phyloP scores from a whole-genome alignment of 2,329 filamentous ascomycete genomes.

The Pseudogymnoascus pannorum region DNA sequence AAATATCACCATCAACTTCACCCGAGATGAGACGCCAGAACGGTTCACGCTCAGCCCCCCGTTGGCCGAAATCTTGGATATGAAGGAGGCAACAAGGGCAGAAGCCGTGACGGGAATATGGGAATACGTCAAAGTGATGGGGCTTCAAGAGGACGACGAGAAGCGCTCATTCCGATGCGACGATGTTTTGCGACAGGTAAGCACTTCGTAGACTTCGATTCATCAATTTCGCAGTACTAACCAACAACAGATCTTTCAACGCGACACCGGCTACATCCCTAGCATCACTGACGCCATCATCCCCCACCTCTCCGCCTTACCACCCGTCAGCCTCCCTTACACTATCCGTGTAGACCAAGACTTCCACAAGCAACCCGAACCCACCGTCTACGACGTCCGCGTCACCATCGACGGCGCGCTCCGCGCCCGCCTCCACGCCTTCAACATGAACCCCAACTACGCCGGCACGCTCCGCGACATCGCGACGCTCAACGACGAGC shows the following conservation, averaged over 20 bases:
- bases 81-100: slow-evolving; percentile 76
- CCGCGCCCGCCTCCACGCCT: slow-evolving; percentile 54
- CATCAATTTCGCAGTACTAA: slow-evolving; percentile 9
- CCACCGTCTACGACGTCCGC: slow-evolving; percentile 84
- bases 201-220: slow-evolving; percentile 24
- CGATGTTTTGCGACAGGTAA: slow-evolving; percentile 67
- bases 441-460: slow-evolving; percentile 64
- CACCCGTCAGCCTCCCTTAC: slow-evolving; percentile 78
- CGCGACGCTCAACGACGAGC: slow-evolving; percentile 70
- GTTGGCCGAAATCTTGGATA: slow-evolving; percentile 78
- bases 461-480: slow-evolving; percentile 70
- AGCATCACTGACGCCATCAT: slow-evolving; percentile 74
- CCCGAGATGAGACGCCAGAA: slow-evolving; percentile 78
- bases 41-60: slow-evolving; percentile 72
- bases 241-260: slow-evolving; percentile 55
- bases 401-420: slow-evolving; percentile 80
- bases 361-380: slow-evolving; percentile 65
- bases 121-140: slow-evolving; percentile 85
- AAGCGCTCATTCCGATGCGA: slow-evolving; percentile 90
- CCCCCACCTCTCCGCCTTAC: slow-evolving; percentile 68
- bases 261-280: slow-evolving; percentile 77
- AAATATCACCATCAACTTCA: slow-evolving; percentile 83
- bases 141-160: slow-evolving; percentile 89
- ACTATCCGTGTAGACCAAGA: slow-evolving; percentile 88
- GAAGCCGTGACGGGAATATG: slow-evolving; percentile 87